phyloP scores from a whole-genome alignment of 2,329 filamentous ascomycete species.

The Camptophora hylomeconis region DNA sequence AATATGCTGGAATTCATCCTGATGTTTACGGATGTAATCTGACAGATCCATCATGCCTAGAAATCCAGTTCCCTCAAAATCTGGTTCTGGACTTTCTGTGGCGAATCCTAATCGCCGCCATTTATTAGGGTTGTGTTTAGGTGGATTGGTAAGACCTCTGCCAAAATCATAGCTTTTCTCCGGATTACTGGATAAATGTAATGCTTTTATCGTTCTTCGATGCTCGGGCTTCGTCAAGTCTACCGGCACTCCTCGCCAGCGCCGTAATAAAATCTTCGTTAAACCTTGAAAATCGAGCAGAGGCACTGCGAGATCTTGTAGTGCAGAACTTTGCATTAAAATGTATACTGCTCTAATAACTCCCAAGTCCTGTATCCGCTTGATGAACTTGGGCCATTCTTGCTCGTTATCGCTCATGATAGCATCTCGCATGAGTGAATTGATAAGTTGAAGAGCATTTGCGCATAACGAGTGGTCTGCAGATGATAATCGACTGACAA shows the following conservation, averaged over 20 bases:
- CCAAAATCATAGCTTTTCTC: conserved; percentile 23
- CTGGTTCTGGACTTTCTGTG: conserved; percentile 70
- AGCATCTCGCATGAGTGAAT: conserved; percentile 85
- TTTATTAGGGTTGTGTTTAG: conserved; percentile 73
- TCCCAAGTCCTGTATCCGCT: conserved; percentile 80
- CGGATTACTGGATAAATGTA: conserved; percentile 71
- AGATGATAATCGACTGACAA: conserved; percentile 81
- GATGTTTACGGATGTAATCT: conserved; percentile 82
- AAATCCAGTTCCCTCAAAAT: conserved; percentile 78
- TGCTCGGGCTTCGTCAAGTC: conserved; percentile 83
- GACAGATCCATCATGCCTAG: conserved; percentile 95
- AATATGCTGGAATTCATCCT: conserved; percentile 85
- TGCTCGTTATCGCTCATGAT: conserved; percentile 63
- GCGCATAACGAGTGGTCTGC: conserved; percentile 92
- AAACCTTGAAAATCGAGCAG: conserved; percentile 85
- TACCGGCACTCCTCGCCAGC: conserved; percentile 76
- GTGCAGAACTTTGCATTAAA: conserved; percentile 84
- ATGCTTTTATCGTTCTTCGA: conserved; percentile 67
- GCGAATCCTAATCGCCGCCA: conserved; percentile 90
- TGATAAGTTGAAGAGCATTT: conserved; percentile 89
- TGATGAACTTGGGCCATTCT: conserved; percentile 94
- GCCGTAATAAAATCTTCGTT: conserved; percentile 73
- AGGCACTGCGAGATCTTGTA: conserved; percentile 82
- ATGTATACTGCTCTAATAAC: conserved; percentile 84
- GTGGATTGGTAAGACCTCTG: conserved; percentile 28